A percentile compares a stretch with the other conserved stretches of the same genome.
These are phyloP conservation scores for Didymella arachidicola DNA, from an alignment of 2,329 filamentous ascomycete species.

Conservation along the genomic window DNA sequence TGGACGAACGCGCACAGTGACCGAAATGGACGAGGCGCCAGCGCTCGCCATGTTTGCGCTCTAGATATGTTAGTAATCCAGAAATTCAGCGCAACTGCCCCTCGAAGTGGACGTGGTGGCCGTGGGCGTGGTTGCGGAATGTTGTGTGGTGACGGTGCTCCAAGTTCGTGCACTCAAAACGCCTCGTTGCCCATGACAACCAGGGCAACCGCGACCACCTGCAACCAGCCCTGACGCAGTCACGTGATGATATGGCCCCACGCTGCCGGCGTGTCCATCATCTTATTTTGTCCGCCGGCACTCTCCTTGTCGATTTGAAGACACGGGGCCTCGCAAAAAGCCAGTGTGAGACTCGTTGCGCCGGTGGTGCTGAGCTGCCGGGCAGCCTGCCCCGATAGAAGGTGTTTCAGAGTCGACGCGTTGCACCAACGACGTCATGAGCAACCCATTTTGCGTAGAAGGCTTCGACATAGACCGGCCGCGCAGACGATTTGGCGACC, in stretches of 20 bases:
- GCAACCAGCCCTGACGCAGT: background rate
- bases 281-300: constrained; percentile 6
- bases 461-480: background rate
- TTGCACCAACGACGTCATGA: constrained; percentile 7
- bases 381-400: background rate
- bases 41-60: constrained; percentile 48
- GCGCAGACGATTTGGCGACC: background rate
- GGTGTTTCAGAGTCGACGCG: background rate
- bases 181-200: constrained; percentile 14
- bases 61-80: constrained; percentile 19
- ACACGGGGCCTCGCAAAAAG: background rate
- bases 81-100: constrained; percentile 27
- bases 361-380: background rate
- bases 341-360: background rate
- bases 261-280: constrained; percentile 7
- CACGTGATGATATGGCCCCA: constrained; percentile 13
- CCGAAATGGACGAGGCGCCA: constrained; percentile 60
- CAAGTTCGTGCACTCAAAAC: constrained; percentile 16
- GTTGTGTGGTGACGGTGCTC: constrained; percentile 26
- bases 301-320: background rate
- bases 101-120: constrained; percentile 17
- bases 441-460: background rate
- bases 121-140: constrained; percentile 37
- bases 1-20: constrained; percentile 68
- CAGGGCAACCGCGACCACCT: background rate